phyloP scores from a whole-genome alignment of 805 yeast genomes.

The Ogataea allantospora region DNA sequence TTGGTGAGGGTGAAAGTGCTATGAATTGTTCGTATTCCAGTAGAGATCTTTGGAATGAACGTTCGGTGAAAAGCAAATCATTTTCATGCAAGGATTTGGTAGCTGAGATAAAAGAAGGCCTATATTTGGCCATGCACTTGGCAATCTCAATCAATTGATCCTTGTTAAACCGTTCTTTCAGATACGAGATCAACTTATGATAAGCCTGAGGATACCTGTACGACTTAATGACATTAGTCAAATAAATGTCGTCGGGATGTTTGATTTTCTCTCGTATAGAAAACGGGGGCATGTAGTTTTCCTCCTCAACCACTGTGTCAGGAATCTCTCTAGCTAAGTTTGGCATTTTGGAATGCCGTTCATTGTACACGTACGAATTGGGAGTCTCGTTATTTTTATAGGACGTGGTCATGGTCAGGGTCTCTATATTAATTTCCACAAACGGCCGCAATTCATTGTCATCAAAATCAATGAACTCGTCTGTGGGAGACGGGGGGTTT shows the following conservation, averaged over 20 bases:
- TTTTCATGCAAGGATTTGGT: conserved; percentile 70
- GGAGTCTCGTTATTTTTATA: conserved; percentile 35
- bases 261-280: conserved; percentile 55
- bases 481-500: conserved; percentile 36
- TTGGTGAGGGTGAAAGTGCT: conserved; percentile 69
- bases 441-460: conserved; percentile 30
- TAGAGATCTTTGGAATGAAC: conserved; percentile 54
- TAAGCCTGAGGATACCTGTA: conserved; percentile 64
- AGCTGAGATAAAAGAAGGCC: conserved; percentile 77
- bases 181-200: conserved; percentile 56
- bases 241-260: conserved; percentile 48
- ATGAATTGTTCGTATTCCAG: conserved; percentile 55
- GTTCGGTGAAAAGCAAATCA: conserved; percentile 62
- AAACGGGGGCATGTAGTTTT: conserved; percentile 56
- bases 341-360: conserved; percentile 50
- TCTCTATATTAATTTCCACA: conserved; percentile 29
- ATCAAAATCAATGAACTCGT: conserved; percentile 28
- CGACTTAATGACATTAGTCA: conserved; percentile 42
- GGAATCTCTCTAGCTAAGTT: conserved; percentile 47
- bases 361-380: conserved; percentile 47
- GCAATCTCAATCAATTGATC: conserved; percentile 42
- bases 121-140: conserved; percentile 59
- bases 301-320: conserved; percentile 36
- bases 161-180: conserved; percentile 49
- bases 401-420: conserved; percentile 31